Base-by-base conservation (phyloP, 805 yeast genomes). In the Metschnikowia continentalis region DNA sequence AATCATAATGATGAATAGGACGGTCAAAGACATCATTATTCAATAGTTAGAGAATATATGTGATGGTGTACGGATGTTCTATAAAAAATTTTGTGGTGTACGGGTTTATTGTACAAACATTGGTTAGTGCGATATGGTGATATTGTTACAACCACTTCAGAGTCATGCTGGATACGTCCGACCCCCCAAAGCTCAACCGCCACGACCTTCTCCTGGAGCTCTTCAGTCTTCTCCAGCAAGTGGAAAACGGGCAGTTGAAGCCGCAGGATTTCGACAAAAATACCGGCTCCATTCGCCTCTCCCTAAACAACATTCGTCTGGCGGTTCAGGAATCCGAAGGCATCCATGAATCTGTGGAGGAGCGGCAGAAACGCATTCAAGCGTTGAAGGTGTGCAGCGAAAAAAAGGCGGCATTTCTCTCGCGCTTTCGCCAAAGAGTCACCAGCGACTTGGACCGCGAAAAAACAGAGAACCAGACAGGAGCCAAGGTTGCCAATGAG, bases 231-330 rank as follows among this genome's bases (percentile, higher is more conserved):
- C 56, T 74, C 5, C 72, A 69, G 48, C 68, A 67, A 39, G 59
- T 74, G 32, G 66, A 67, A 32, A 56, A 58, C 8, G 77, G 75
- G n/a, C 62, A 57, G 20, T 53, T 70, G 15, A 71, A 66, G 66
- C 68, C 74, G 7, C 70, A 71, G 49, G 77, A 74, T 52, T 72
- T 74, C 51, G 75, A 71, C 51, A 72, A 71, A 57, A 65, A 70
- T 48, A 69, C 78, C 30, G 82, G 82, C 19, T 62, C 76, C 13
- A 69, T 78, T 33, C 64, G 78, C 35, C 68, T 77, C 20, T 60
- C 79, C 53, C 52, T 78, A 26, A 62, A 61, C 46, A 69, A 60
- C 44, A 61, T 75, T 33, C 64, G 72, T 42, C 66, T 59, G 47
- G 56, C 66, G 7, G 56, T 77, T n/a, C 68, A 68, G 50, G 68